phyloP scores from a whole-genome alignment of 73 alveolate species.

The Stentor roeselii region DNA sequence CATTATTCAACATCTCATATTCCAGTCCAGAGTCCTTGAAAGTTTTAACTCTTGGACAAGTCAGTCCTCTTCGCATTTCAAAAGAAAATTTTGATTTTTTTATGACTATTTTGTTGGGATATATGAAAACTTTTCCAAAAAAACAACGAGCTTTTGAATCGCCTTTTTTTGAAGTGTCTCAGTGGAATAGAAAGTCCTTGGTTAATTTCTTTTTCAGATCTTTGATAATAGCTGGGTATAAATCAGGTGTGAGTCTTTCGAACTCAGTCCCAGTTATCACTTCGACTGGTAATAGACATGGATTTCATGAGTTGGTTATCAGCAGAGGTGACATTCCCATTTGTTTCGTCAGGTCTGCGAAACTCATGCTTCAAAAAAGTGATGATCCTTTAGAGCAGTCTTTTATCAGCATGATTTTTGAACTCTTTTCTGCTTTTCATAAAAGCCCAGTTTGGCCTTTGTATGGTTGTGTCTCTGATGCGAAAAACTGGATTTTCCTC shows the following conservation, averaged over 20 bases:
- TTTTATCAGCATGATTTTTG: not conserved
- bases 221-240: not conserved
- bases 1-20: not conserved
- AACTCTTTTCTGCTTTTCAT: not conserved
- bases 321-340: not conserved
- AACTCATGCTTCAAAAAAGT: not conserved
- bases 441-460: slow-evolving; percentile 5
- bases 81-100: not conserved
- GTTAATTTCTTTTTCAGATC: not conserved
- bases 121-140: not conserved
- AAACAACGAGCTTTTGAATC: not conserved
- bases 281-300: too few relatives aligned
- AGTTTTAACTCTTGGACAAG: not conserved
- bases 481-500: not conserved
- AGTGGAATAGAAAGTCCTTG: not conserved
- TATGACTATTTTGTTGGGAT: not conserved
- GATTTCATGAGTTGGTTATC: not conserved
- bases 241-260: not conserved
- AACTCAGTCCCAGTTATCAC: not conserved
- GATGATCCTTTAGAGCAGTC: not conserved
- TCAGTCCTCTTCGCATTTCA: not conserved
- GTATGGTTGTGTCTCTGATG: slow-evolving; percentile 6
- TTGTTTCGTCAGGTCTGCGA: not conserved
- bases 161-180: not conserved
- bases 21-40: not conserved